phyloP scores from a whole-genome alignment of 2,329 filamentous ascomycete genomes.

The Tolypocladium nubicola region DNA sequence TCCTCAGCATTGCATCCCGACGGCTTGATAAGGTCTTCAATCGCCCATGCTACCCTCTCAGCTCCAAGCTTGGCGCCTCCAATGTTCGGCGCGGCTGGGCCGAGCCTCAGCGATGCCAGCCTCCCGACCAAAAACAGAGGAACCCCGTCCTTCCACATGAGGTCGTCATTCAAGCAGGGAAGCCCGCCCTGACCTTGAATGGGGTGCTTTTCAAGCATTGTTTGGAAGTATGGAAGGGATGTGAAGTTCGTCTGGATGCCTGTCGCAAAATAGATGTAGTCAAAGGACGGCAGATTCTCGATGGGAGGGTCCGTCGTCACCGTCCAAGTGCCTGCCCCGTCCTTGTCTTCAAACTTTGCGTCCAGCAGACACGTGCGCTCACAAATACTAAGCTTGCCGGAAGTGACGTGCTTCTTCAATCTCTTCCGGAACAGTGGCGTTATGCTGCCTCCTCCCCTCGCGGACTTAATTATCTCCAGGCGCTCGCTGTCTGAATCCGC shows the following conservation, averaged over 20 bases:
- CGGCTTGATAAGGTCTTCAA: conserved; percentile 41
- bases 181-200: conserved; percentile 54
- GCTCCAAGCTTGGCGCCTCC: conserved; percentile 64
- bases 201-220: conserved; percentile 47
- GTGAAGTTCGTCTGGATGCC: conserved; percentile 55
- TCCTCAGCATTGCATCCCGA: conserved; percentile 4
- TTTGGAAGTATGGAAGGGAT: conserved; percentile 49
- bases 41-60: conserved; percentile 61
- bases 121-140: conserved; percentile 63
- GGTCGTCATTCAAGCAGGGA: conserved; percentile 63
- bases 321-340: conserved; percentile 22
- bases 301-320: conserved; percentile 43
- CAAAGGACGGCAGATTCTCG: conserved; percentile 39
- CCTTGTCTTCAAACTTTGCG: conserved; percentile 36
- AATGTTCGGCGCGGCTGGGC: conserved; percentile 63
- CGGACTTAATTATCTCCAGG: conserved; percentile 51
- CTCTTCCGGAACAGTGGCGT: conserved; percentile 58
- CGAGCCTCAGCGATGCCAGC: conserved; percentile 56
- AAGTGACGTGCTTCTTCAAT: conserved; percentile 47
- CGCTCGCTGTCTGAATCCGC: conserved; percentile 62
- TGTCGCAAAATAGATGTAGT: conserved; percentile 70
- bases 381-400: conserved; percentile 42
- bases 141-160: conserved; percentile 65
- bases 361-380: conserved; percentile 45
- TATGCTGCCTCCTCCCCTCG: conserved; percentile 67